Conservation (phyloP, 805 yeast genomes). For the Saccharomyces eubayanus region DNA sequence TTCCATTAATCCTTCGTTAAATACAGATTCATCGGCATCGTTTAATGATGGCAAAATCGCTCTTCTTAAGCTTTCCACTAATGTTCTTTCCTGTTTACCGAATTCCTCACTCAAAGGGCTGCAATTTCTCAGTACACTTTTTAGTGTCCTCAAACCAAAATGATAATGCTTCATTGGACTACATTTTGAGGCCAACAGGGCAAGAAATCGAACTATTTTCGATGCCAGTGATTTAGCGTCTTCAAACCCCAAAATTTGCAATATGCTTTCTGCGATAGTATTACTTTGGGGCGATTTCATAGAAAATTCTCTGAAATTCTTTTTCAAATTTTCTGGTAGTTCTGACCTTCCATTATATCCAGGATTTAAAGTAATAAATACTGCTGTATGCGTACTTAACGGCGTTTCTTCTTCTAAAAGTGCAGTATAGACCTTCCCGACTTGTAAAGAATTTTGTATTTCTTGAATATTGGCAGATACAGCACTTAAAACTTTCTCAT, state of each 20-base stretch:
- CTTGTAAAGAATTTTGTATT: conserved; percentile 49
- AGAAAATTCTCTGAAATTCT: conserved; percentile 65
- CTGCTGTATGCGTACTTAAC: conserved; percentile 48
- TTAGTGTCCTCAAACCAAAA: conserved; percentile 80
- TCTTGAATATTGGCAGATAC: conserved; percentile 71
- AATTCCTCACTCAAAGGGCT: conserved; percentile 16
- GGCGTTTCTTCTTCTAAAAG: conserved; percentile 36
- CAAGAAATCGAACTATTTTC: conserved; percentile 48
- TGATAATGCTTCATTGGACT: conserved; percentile 72
- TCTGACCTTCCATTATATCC: conserved; percentile 74
- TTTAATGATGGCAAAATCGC: conserved; percentile 63
- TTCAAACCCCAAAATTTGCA: conserved; percentile 63
- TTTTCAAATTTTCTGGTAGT: conserved; percentile 79
- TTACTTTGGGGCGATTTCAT: conserved; percentile 65
- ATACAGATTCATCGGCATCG: conserved; percentile 40
- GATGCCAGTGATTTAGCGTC: conserved; percentile 39
- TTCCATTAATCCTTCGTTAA: conserved; percentile 17
- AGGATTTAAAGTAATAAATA: conserved; percentile 89
- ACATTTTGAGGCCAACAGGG: conserved; percentile 32
- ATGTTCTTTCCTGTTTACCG: conserved; percentile 19
- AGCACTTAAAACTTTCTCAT: conserved; percentile 65
- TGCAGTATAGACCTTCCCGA: conserved; percentile 22
- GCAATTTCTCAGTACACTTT: conserved; percentile 53
- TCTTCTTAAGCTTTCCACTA: conserved; percentile 48
- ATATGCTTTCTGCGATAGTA: conserved; percentile 60